Base-by-base conservation (phyloP, 1,139 yeast species). In the Schizosaccharomyces versatilis region DNA sequence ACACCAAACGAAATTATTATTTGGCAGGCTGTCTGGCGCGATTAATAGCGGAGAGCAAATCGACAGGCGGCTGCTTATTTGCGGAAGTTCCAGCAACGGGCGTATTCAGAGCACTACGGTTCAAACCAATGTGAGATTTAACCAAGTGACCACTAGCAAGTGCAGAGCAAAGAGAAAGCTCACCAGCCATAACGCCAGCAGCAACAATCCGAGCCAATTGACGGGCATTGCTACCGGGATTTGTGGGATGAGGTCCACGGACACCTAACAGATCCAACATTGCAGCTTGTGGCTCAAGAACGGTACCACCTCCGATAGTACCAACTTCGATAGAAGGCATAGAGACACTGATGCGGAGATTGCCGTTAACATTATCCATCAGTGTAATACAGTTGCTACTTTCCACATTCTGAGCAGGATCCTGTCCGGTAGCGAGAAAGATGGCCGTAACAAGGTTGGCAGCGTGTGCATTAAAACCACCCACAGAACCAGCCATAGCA, bases 321-420 rank as follows among this genome's bases (percentile, higher is more conserved):
- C 99, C 99, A 52, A 90, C 98, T 71, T 93, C 99, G 62, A 93
- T 86, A 36, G 94, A 85, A 38, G 99, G 99, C 99, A 93, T 93
- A 6, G 96, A 84, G 19, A 90, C 98, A 2, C 95, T 84, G 54
- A 93, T 82, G 61, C 78, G 81, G 64, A 93, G 76, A 65, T 86
- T 88, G 32, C 95, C 98, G 47, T 73, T 73, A 41, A 71, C 60
- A 51, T 84, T 85, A 65, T 81, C 81, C 94, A 93, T 86, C 61
- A 90, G 73, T 1, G 98, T 90, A 61, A 93, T 88, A 80, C 98
- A 93, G 71, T 88, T 90, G 41, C 96, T 85, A 58, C 94, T 81
- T 71, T 90, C 99, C 56, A 93, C 97, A 65, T 88, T 90, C 52
- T 62, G 61, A 5, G 61, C 61, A 32, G 61, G 61, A 36, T 57